phyloP scores from a whole-genome alignment of 1,139 yeast genomes.

The Hyphopichia wangnamkhiaoensis region DNA sequence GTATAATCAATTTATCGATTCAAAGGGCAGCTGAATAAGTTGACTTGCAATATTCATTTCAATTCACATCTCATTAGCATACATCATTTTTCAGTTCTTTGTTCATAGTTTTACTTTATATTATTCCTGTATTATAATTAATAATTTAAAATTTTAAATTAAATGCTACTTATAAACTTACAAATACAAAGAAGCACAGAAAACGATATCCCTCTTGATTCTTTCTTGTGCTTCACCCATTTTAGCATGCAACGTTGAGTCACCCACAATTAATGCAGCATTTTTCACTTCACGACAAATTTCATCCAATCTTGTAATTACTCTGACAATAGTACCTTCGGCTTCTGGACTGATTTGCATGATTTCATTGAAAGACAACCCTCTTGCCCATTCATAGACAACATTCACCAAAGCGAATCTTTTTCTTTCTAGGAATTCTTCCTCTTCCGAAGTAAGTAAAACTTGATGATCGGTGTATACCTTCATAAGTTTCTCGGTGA shows the following conservation, averaged over 20 bases:
- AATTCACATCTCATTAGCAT: no score
- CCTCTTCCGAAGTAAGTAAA: slow-evolving; percentile 79
- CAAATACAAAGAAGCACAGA: slow-evolving; percentile 91
- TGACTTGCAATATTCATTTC: slow-evolving; percentile 10
- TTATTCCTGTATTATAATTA: background rate
- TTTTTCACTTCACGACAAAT: slow-evolving; percentile 92
- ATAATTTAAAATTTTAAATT: no score
- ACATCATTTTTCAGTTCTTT: background rate
- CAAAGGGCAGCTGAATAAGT: slow-evolving; percentile 9
- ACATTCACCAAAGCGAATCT: slow-evolving; percentile 91
- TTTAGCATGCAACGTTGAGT: slow-evolving; percentile 79
- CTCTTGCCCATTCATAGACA: slow-evolving; percentile 98
- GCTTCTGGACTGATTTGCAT: slow-evolving; percentile 87
- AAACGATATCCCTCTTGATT: slow-evolving; percentile 94
- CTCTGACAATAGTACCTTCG: slow-evolving; percentile 98
- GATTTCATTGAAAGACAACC: slow-evolving; percentile 86
- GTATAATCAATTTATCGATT: slow-evolving; percentile 20
- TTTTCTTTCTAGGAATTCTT: slow-evolving; percentile 76
- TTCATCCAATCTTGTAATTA: slow-evolving; percentile 90
- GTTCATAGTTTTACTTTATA: slow-evolving; percentile 2
- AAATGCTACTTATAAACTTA: slow-evolving; percentile 25
- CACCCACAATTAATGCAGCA: slow-evolving; percentile 94
- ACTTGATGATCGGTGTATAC: slow-evolving; percentile 73
- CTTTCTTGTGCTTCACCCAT: slow-evolving; percentile 92
- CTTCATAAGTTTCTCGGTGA: slow-evolving; percentile 62